Conservation (phyloP, 2,329 filamentous ascomycete genomes). For the Cercospora brassicicola region DNA sequence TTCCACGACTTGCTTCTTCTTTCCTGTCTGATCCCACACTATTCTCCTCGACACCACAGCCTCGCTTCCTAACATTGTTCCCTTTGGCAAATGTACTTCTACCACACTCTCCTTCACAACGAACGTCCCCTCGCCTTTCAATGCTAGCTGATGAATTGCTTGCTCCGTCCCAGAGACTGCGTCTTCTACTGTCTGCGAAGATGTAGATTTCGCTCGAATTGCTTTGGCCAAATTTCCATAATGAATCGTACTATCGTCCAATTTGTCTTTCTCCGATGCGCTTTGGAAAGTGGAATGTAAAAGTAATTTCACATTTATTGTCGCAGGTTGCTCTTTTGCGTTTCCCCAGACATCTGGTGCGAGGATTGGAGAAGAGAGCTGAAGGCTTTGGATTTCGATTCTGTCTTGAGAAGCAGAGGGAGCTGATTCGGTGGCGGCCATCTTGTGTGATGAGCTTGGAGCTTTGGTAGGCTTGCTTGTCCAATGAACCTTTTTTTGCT, state of each 20-base stretch:
- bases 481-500: no score
- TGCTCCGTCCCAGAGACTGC: conserved; percentile 28
- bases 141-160: conserved; percentile 30
- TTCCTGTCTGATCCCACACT: conserved; percentile 30
- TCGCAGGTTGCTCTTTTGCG: conserved; percentile 60
- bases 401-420: neutral
- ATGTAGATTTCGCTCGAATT: conserved; percentile 42
- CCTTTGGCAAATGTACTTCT: conserved; percentile 63
- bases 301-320: conserved; percentile 61
- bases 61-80: conserved; percentile 61
- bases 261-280: conserved; percentile 59
- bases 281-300: conserved; percentile 57
- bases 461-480: no score
- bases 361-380: conserved; percentile 57
- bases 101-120: conserved; percentile 28
- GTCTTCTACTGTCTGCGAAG: conserved; percentile 24
- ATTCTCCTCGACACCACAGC: conserved; percentile 41
- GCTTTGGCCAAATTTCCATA: conserved; percentile 71
- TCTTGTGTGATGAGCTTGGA: neutral
- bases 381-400: conserved; percentile 64
- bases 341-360: conserved; percentile 68
- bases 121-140: conserved; percentile 26
- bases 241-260: conserved; percentile 71
- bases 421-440: neutral
- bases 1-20: conserved; percentile 42